Evolutionary conservation across 1,139 yeast species (phyloP), one percentile per base, ranked within the genome.

Genomic region (Groenewaldozyma auringiensis): DNA sequence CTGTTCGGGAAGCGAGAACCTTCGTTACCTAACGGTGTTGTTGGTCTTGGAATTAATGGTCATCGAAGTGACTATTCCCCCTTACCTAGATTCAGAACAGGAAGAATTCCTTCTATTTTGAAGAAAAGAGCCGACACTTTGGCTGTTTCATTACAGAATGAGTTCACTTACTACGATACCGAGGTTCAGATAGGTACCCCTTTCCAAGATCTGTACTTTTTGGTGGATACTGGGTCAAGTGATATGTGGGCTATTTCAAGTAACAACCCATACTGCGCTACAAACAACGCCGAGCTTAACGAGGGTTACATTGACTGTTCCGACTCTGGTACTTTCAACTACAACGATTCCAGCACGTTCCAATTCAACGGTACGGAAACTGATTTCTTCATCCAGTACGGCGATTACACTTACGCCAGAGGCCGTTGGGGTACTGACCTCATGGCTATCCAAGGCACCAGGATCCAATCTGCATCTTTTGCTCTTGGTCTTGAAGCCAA

Each of bases 201-300:
- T 13, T 51, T 54, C 18, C 72, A 69, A 52, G 47, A 56, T 32
- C 56, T 67, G 33, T 50, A 54, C 4, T 62, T 67, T 9, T 55
- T 62, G 45, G 52, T 72, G 37, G 76, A 71, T 53, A 72, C 76
- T 9, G 75, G 75, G 6, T 67, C 72, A 17, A 58, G 71, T 4
- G 88, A 81, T 60, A 64, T 81, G 52, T 81, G 87, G 87, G 75
- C 80, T 33, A 61, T 63, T 52, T 58, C 61, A 32, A 48, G 56
- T 21, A 49, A 48, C n/a, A 67, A 67, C 50, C 66, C 66, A 1
- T 63, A 56, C 51, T 57, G 60, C 38, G 52, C 53, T 31, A 40
- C 36, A 11, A 44, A 33, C 42, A 31, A 37, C 34, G 20, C 43
- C 21, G 44, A 47, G 37, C 38, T 45, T 6, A 36, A 41, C 3